Evolutionary conservation across 2,329 filamentous ascomycete genomes (phyloP), one percentile per base, ranked within the genome.

Genomic region (Talaromyces rugulosus): DNA sequence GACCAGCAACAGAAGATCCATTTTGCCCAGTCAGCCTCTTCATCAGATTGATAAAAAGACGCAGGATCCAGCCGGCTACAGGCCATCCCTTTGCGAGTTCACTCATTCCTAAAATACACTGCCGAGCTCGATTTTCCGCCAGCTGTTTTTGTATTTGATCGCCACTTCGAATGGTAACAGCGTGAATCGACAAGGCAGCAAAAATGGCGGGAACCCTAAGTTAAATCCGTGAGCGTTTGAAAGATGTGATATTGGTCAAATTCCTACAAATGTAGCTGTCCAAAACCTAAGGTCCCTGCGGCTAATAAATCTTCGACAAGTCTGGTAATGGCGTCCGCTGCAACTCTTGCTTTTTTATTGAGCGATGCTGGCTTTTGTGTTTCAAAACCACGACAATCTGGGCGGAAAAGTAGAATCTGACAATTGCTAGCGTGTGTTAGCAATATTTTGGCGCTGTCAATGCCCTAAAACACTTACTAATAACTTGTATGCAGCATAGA

Each of bases 41-140:
- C 58, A 67, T 63, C 33, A 67, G 36, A 60, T 65, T 65, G 9
- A 64, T 56, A 52, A 65, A 66, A 5, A 62, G 56, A 2, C 52
- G 62, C n/a, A 67, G 66, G 51, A 71, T 68, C 68, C 68, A 71
- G 36, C 66, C 67, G 31, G 64, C 65, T 11, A 70, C 69, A 0
- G 68, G 68, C 69, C 69, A 71, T 9, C 65, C 65, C 16, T 66
- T 64, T 28, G 67, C 66, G 16, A 71, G 61, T 31, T 66, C 64
- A 2, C 67, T 68, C 27, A 71, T 44, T 5, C 67, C 69, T 14
- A 71, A 58, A 63, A 71, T 66, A 14, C 68, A 69, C 18, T 68
- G 63, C n/a, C 67, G 56, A 5, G 67, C 66, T 36, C 66, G 68
- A 51, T 68, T 69, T 30, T 68, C 67, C 1, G 67, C 69, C 1